Evolutionary conservation across 2,329 filamentous ascomycete species (phyloP), one percentile per base, ranked within the genome.

Genomic region (Ophiostoma ulmi): DNA sequence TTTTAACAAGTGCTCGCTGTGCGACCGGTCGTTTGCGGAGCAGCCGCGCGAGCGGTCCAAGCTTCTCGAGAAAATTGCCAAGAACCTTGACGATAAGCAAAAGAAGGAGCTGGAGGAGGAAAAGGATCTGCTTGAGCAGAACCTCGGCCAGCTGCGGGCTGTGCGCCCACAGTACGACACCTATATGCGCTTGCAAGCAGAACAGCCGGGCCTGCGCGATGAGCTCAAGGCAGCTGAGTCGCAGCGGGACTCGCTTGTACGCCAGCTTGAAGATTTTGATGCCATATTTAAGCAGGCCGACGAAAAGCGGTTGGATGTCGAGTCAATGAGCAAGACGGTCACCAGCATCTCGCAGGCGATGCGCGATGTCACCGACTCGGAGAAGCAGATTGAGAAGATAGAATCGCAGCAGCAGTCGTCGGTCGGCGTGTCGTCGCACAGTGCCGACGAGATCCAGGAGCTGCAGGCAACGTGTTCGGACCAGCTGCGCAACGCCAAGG

Each of bases 401-500:
- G 84, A 87, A 71, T 88, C 88, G 14, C n/a, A 63, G 65, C 64
- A 70, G 36, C 8, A 36, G 44, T 65, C 70, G 11, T 67, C 65
- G 6, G 20, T 20, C 0, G 22, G 35, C 6, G 58, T 31, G 7
- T 79, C 84, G 11, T 86, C 87, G 17, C 88, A 92, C 73, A 91
- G 91, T 39, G 85, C 93, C 7, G 91, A 97, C 70, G 91, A 95
- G 74, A 93, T 96, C 69, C 91, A 95, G 75, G 89, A 91, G 69
- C 87, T 93, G 67, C 87, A 93, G 73, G 87, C 88, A 67, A 80
- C 82, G 22, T 84, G 90, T 70, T 86, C 86, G 26, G 91, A 93
- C 72, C 88, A 91, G 76, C 85, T 88, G 74, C 87, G 90, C 70
- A 80, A 81, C 31, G 80, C 88, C 38, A 93, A 91, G 77, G 83